Evolutionary conservation across 345 rosid species (phyloP).

Genomic region (Pistacia atlantica): DNA sequence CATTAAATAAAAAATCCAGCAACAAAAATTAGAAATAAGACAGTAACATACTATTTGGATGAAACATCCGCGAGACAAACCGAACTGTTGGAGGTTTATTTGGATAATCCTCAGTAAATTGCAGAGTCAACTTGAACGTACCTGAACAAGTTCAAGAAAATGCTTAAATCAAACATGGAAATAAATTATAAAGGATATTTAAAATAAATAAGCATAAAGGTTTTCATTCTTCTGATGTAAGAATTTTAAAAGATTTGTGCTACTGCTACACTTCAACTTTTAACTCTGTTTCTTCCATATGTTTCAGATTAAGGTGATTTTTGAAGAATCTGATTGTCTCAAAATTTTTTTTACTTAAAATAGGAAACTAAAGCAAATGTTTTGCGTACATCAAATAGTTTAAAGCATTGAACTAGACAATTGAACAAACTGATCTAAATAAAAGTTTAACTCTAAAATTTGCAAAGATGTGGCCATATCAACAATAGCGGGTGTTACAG

Average conservation of each 20-base stretch:
- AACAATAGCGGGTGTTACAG: neutral
- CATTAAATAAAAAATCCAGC: neutral
- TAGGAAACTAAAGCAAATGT: no score
- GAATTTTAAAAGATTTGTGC: neutral
- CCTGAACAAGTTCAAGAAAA: slow-evolving; percentile 34
- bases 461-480: neutral
- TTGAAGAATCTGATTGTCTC: neutral
- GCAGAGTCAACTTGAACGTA: slow-evolving; percentile 66
- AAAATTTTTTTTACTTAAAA: neutral
- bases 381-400: neutral
- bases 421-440: neutral
- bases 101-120: slow-evolving; percentile 67
- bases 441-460: neutral
- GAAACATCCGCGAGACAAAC: slow-evolving; percentile 70
- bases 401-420: neutral
- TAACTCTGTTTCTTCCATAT: neutral
- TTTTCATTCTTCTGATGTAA: neutral
- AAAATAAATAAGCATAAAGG: neutral
- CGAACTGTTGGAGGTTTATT: slow-evolving; percentile 71
- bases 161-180: neutral
- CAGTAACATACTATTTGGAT: slow-evolving; percentile 60
- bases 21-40: neutral
- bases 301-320: neutral
- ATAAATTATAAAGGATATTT: neutral
- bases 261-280: neutral